Evolutionary conservation across 371 early-diverging fungal species (phyloP).

Genomic region (Actinomucor elegans): DNA sequence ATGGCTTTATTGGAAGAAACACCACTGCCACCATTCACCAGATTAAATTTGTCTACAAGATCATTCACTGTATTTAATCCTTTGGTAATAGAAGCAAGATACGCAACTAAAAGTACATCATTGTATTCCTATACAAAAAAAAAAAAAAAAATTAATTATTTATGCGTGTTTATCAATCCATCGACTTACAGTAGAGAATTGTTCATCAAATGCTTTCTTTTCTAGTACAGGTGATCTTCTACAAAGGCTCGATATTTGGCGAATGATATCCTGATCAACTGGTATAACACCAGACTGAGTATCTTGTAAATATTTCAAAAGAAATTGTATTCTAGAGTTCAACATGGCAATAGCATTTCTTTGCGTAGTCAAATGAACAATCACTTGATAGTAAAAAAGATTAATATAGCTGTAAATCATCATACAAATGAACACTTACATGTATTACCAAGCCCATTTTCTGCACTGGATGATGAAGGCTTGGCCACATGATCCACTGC

Average conservation of each 20-base stretch:
- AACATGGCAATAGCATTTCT: conserved; percentile 85
- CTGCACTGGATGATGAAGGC: conserved; percentile 52
- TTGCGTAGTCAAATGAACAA: conserved; percentile 73
- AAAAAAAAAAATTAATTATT: too few relatives aligned
- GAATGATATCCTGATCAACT: conserved; percentile 72
- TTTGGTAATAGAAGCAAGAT: conserved; percentile 80
- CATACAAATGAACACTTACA: conserved; percentile 30
- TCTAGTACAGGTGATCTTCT: conserved; percentile 73
- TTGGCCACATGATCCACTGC: conserved; percentile 85
- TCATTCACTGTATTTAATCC: conserved; percentile 73
- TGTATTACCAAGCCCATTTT: conserved; percentile 55
- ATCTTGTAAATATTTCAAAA: conserved; percentile 73
- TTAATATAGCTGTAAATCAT: not conserved
- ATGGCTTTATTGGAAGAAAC: conserved; percentile 11
- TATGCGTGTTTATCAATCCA: too few relatives aligned
- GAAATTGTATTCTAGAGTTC: conserved; percentile 64
- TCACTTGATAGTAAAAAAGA: conserved; percentile 47
- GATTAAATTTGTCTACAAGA: conserved; percentile 50
- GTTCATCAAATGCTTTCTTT: conserved; percentile 65
- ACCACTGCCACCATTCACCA: conserved; percentile 31
- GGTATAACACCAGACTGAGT: conserved; percentile 64
- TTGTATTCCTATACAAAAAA: conserved; percentile 71
- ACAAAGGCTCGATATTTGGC: conserved; percentile 76
- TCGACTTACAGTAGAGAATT: conserved; percentile 68
- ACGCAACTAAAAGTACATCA: conserved; percentile 76